A percentile compares a stretch with the other conserved stretches of the same genome.
These are phyloP conservation scores for Neonectria coccinea DNA, from an alignment of 2,329 filamentous ascomycete genomes.

Conservation along the genomic window DNA sequence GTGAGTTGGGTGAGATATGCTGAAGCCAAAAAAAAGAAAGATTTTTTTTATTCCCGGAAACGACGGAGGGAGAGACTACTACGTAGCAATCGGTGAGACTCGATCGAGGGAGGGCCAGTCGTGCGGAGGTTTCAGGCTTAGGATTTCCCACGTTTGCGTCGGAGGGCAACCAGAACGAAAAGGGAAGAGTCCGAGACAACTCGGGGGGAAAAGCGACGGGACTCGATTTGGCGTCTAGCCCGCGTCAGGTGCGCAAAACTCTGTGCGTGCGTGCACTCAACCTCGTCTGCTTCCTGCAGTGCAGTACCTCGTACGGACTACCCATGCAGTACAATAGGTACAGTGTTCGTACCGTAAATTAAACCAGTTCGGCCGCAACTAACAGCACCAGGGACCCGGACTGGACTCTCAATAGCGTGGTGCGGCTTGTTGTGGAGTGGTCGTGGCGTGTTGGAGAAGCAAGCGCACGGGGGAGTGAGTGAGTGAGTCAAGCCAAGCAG, in stretches of 20 bases:
- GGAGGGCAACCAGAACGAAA: no score
- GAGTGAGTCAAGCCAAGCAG: background rate
- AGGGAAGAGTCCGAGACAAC: background rate
- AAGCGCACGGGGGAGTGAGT: background rate
- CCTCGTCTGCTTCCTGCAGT: background rate
- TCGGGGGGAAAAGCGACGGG: background rate
- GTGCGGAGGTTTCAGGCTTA: background rate
- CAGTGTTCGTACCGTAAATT: background rate
- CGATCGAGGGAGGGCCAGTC: background rate
- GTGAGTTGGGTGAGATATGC: background rate
- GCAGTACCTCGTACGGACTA: no score
- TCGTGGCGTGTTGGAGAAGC: background rate
- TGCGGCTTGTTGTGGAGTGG: background rate
- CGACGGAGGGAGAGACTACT: background rate
- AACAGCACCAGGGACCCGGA: no score
- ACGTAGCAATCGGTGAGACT: background rate
- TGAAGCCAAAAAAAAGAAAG: background rate
- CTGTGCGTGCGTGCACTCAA: background rate
- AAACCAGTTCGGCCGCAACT: no score
- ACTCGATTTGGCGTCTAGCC: background rate
- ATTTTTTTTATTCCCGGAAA: background rate
- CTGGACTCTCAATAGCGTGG: background rate
- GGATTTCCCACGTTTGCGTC: no score
- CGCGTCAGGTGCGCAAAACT: slow-evolving; percentile 1
- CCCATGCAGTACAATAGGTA: background rate